Evolutionary conservation across 805 yeast genomes (phyloP).

Genomic region (Cyberlindnera nakhonratchasimensis): DNA sequence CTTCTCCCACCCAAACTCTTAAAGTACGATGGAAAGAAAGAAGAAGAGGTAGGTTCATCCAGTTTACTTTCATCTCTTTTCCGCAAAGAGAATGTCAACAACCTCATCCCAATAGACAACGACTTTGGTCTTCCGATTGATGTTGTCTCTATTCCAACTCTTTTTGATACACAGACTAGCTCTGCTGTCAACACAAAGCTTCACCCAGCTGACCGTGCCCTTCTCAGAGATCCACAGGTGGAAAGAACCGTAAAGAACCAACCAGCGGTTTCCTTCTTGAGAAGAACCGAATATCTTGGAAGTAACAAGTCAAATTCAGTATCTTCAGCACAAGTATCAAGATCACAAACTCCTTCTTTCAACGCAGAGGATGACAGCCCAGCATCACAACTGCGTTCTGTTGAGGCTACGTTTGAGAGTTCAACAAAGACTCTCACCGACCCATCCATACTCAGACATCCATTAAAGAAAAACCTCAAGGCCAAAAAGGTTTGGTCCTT

Average conservation of each 20-base stretch:
- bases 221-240: conserved; percentile 75
- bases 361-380: conserved; percentile 42
- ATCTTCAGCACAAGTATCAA: conserved; percentile 10
- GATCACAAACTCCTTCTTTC: conserved; percentile 16
- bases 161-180: conserved; percentile 47
- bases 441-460: conserved; percentile 59
- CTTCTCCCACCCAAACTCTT: conserved; percentile 85
- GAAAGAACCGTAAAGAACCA: conserved; percentile 35
- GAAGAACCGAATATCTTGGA: conserved; percentile 86
- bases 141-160: conserved; percentile 59
- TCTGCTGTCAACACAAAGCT: conserved; percentile 29
- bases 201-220: conserved; percentile 72
- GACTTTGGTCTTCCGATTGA: conserved; percentile 78
- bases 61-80: conserved; percentile 66
- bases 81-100: conserved; percentile 62
- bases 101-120: conserved; percentile 55
- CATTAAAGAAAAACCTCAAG: conserved; percentile 64
- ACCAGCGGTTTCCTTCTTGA: conserved; percentile 65
- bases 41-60: conserved; percentile 47
- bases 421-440: conserved; percentile 47
- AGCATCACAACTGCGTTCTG: conserved; percentile 57
- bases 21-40: conserved; percentile 40
- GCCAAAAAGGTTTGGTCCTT: conserved; percentile 80
- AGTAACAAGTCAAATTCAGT: conserved; percentile 6
- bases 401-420: conserved; percentile 74